Evolutionary conservation across 129 eudicot genomes (phyloP), one percentile per base, ranked within the genome.

Genomic region (Chrysanthemum seticuspe): DNA sequence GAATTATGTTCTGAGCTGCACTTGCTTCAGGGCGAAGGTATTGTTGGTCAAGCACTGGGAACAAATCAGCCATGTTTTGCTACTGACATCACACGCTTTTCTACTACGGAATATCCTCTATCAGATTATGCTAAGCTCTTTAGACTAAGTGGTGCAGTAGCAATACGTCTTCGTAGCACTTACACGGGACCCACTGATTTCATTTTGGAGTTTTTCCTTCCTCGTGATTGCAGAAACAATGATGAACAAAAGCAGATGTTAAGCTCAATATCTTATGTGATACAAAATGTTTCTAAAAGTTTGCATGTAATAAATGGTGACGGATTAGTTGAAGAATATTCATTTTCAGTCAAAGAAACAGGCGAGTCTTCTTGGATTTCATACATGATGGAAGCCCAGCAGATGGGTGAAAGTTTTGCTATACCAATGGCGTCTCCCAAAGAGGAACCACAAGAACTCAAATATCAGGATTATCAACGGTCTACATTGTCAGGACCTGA

Each of bases 381-480:
- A 7, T 63, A 80, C 62, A 79, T 83, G 90, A 66, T 79, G 78
- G 87, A 77, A 16, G 84, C 85, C 19, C 91, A 85, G 36, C 68
- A 74, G 65, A 82, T 79, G 72, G 91, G 96, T 36, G 84, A 83
- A 75, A 87, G 85, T 56, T 71, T 80, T 57, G 73, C 73, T 56
- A 78, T 81, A 36, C 79, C 87, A 13, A 15, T 86, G 75, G 87
- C 79, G 53, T 40, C 55, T 62, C 83, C 78, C 48, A 79, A 85
- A 68, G 87, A 80, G 71, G 89, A 91, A 76, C 84, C 84, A 36
- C 82, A 77, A 76, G 89, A 83, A 78, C 84, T 88, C 57, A 76
- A 71, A 19, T 19, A 19, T 19, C 21, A 19, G 73, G 76, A 73
- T 57, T 2, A 40, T 40, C 10, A 40, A 40, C 10, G 2, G 10